phyloP scores from a whole-genome alignment of 2,329 filamentous ascomycete species.

The Akanthomyces muscarius region DNA sequence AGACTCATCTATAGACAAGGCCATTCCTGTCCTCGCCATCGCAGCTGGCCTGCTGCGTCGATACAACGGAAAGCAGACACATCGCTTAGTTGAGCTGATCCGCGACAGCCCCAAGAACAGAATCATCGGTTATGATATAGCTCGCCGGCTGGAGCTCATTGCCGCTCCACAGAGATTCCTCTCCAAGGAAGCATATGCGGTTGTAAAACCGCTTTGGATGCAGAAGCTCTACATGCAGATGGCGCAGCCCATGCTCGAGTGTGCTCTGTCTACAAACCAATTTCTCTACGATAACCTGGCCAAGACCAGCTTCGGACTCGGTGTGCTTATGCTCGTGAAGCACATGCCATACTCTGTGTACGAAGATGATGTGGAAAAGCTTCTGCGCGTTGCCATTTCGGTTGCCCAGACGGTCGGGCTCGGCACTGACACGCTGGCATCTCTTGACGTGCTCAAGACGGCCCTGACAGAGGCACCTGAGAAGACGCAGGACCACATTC shows the following conservation, averaged over 20 bases:
- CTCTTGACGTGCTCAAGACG: constrained; percentile 45
- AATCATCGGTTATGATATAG: constrained; percentile 37
- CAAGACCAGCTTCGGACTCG: constrained; percentile 42
- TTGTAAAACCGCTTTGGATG: constrained; percentile 43
- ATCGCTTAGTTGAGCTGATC: constrained; percentile 33
- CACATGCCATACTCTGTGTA: constrained; percentile 50
- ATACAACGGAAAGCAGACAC: constrained; percentile 34
- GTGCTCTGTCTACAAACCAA: constrained; percentile 30
- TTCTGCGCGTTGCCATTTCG: constrained; percentile 48
- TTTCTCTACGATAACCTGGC: constrained; percentile 24
- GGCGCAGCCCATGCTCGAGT: constrained; percentile 41
- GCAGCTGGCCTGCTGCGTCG: constrained; percentile 37
- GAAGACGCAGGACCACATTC: constrained; percentile 44
- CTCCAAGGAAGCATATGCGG: constrained; percentile 38
- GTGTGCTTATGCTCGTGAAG: constrained; percentile 45
- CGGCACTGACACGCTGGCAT: constrained; percentile 43
- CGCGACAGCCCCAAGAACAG: constrained; percentile 32
- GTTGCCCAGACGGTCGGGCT: constrained; percentile 40
- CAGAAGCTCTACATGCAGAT: constrained; percentile 49
- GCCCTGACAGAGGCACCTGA: constrained; percentile 45
- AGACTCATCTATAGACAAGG: constrained; percentile 23
- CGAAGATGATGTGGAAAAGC: constrained; percentile 44
- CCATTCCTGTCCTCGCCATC: constrained; percentile 34
- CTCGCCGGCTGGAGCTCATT: constrained; percentile 40
- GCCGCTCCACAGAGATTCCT: constrained; percentile 38